These are phyloP conservation scores for Camelina laxa DNA, from an alignment of 345 rosid species.

Conservation along the genomic window DNA sequence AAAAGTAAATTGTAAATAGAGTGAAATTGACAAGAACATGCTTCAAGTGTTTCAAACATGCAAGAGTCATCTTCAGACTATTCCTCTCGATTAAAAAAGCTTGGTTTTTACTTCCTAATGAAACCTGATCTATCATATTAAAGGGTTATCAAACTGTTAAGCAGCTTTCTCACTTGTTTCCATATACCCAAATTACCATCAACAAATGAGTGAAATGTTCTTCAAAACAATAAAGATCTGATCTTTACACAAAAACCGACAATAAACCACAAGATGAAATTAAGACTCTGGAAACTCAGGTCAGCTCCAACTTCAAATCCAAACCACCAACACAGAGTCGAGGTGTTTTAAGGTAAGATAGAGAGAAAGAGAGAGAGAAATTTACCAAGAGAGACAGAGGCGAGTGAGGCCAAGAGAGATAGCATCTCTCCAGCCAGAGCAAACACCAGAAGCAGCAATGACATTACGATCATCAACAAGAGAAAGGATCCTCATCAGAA, in stretches of 20 bases:
- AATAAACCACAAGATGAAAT: conserved; percentile 6
- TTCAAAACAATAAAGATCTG: conserved; percentile 9
- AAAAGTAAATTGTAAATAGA: background rate
- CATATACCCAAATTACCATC: background rate
- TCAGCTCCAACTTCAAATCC: background rate
- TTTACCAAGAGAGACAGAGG: conserved; percentile 82
- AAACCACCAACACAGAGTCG: conserved; percentile 1
- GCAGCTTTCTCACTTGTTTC: background rate
- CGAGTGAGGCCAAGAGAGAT: conserved; percentile 75
- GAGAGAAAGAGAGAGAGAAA: background rate
- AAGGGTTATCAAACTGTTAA: background rate
- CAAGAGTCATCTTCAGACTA: background rate
- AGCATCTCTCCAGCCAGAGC: conserved; percentile 92
- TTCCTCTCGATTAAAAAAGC: background rate
- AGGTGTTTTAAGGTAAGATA: background rate
- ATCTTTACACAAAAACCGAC: conserved; percentile 22
- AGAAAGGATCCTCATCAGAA: conserved; percentile 69
- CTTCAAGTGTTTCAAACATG: background rate
- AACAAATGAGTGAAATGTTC: background rate
- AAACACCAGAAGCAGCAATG: conserved; percentile 88
- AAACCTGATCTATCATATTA: background rate
- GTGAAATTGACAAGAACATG: background rate
- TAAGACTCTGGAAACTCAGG: conserved; percentile 6
- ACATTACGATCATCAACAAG: conserved; percentile 77
- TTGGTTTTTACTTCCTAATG: background rate